phyloP scores from a whole-genome alignment of 495 filamentous ascomycete genomes.

The Lichina pygmaea region DNA sequence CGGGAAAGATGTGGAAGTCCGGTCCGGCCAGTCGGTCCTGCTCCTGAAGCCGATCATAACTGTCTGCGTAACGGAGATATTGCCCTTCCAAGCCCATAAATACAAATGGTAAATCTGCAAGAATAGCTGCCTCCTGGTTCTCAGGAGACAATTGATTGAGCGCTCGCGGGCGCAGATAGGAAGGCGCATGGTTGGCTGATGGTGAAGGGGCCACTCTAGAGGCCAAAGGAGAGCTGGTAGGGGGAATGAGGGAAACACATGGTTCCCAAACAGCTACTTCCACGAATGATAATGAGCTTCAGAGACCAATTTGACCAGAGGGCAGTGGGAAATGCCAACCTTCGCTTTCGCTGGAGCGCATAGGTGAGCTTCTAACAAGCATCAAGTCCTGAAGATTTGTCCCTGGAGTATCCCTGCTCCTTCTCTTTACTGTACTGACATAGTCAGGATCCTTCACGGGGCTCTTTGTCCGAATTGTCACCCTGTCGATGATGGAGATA shows the following conservation, averaged over 20 bases:
- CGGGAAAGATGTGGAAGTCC: conserved; percentile 47
- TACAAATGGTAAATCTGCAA: conserved; percentile 79
- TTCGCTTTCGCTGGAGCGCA: conserved; percentile 4
- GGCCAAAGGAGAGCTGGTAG: conserved; percentile 72
- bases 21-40: conserved; percentile 69
- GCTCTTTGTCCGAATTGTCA: conserved; percentile 33
- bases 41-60: conserved; percentile 60
- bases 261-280: conserved; percentile 47
- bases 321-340: neutral
- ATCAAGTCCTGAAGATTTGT: too few relatives aligned
- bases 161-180: conserved; percentile 38
- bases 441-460: conserved; percentile 25
- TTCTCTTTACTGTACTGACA: too few relatives aligned
- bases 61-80: conserved; percentile 63
- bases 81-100: conserved; percentile 98
- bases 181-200: conserved; percentile 43
- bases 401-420: too few relatives aligned
- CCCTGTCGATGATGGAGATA: conserved; percentile 35
- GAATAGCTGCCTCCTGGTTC: conserved; percentile 56
- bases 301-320: neutral
- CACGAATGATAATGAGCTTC: neutral
- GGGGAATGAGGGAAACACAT: conserved; percentile 50
- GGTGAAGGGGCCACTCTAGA: conserved; percentile 67
- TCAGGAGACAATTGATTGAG: conserved; percentile 48
- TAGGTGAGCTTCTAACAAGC: too few relatives aligned